Evolutionary conservation across 2,329 filamentous ascomycete species (phyloP), one percentile per base, ranked within the genome.

Genomic region (Xylaria hypoxylon): DNA sequence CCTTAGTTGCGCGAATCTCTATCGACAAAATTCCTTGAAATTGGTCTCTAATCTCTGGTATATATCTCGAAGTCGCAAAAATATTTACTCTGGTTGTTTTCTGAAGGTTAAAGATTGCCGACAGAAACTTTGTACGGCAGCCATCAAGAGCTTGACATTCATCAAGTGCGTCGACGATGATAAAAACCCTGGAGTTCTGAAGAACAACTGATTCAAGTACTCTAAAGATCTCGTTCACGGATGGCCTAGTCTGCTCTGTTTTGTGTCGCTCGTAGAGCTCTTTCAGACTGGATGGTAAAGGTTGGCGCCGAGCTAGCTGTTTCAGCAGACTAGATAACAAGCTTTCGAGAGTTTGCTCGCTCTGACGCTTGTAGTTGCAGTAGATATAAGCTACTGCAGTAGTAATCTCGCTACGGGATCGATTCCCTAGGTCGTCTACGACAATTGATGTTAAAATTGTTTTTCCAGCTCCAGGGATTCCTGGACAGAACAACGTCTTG

Each of bases 401-500:
- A 7, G 57, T 24, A 40, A 10, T 22, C 7, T 68, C 47, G n/a
- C 7, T 35, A 11, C 19, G n/a, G 38, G 76, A 78, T 2, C 42
- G 48, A 0, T 50, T 66, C 4, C 42, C 22, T 1, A 86, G 74
- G 17, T 84, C 26, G 2, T 85, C 74, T 0, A 86, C 68, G 0
- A 82, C 77, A 15, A 80, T 78, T 0, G 82, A 78, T 0, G 80
- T 73, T 0, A 83, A 63, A 7, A 84, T 81, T 0, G 83, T 85
- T 71, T 86, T 86, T 0, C 83, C 82, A 0, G 82, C 80, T 8
- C 83, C 83, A 1, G 83, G 83, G 17, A 83, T 82, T 0, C 83
- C 82, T 3, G 78, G 78, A 66, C 82, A 86, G 63, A 83, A 84
- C 0, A 86, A 65, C 0, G 75, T 83, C 24, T 77, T 65, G 1